These are phyloP conservation scores for Cutaneotrichosporon daszewskae DNA, from an alignment of 1,284 basidiomycete genomes.

Conservation along the genomic window DNA sequence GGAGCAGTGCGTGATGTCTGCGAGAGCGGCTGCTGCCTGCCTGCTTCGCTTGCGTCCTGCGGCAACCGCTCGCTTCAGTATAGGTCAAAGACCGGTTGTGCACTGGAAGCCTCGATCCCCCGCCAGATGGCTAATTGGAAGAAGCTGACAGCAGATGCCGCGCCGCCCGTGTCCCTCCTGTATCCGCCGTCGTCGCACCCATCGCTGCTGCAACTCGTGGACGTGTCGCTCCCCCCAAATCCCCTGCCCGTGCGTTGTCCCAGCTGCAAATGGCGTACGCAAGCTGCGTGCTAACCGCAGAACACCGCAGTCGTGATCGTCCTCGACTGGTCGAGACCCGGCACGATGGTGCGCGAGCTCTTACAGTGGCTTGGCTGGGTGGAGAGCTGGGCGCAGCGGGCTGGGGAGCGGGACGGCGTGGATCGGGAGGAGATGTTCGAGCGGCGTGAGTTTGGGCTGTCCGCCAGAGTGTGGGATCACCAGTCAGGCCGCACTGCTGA, in stretches of 20 bases:
- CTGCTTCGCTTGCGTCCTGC: no score
- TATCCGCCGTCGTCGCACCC: conserved; percentile 74
- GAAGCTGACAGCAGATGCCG: conserved; percentile 57
- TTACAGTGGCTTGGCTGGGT: conserved; percentile 79
- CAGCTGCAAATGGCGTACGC: not conserved
- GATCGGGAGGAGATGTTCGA: conserved; percentile 75
- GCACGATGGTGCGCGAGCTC: conserved; percentile 73
- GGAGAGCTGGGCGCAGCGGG: conserved; percentile 60
- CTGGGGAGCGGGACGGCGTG: conserved; percentile 16
- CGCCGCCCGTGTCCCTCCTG: conserved; percentile 80
- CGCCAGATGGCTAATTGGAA: not conserved
- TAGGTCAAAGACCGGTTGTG: no score
- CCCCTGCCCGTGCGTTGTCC: conserved; percentile 35
- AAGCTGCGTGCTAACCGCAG: conserved; percentile 31
- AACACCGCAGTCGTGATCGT: conserved; percentile 80
- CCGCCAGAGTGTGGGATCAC: no score
- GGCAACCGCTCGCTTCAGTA: no score
- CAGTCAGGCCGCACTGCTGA: no score
- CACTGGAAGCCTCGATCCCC: no score
- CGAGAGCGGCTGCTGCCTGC: no score
- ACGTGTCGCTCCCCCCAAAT: conserved; percentile 69
- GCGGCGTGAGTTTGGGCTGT: conserved; percentile 57
- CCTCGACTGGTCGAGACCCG: conserved; percentile 93
- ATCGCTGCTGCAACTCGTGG: conserved; percentile 69
- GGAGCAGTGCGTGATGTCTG: no score